Evolutionary conservation across 2,329 filamentous ascomycete genomes (phyloP), one percentile per base, ranked within the genome.

Genomic region (Rutstroemia sp.): DNA sequence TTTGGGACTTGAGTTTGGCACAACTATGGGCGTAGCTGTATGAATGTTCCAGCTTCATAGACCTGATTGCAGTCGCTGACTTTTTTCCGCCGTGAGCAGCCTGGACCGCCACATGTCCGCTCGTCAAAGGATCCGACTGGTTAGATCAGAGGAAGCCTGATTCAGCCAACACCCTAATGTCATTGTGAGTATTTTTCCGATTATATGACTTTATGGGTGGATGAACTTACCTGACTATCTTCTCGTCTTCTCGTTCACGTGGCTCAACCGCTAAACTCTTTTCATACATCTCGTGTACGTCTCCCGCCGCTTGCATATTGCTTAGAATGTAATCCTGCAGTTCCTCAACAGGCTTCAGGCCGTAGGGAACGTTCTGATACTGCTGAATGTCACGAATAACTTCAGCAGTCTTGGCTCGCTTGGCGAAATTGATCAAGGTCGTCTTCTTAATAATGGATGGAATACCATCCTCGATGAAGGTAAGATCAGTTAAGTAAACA

Each of bases 251-350:
- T 67, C 94, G 83, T 76, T 99, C 94, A 67, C 94, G 83, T 61
- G 94, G 94, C 72, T 99, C 94, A 59, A 99, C 86, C 68, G 86
- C 81, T 74, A 99, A 77, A 75, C 91, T 96, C 79, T 92, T 92
- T 73, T 97, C 92, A 76, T 97, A 99, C 94, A 97, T 97, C 77
- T 97, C 92, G 72, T 97, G 92, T 61, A 99, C 94, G 71, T 97
- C 92, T 52, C 91, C 89, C 4, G 94, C 92, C 30, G 87, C 87
- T 74, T 95, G 88, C 88, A 97, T 95, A 71, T 97, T 96, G 71
- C 86, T 92, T 64, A 96, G 75, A 63, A 99, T 96, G 73, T 97
- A 99, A 65, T 97, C 92, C 71, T 97, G 92, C 63, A 99, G 78
- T 73, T 97, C 94, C 2, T 86, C 82, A 16, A 99, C 92, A 0